Percentiles rank a stretch among this genome's conserved stretches.
These are phyloP conservation scores for Skeletonema grethae DNA, from an alignment of 108 stramenopile species.

Conservation along the genomic window DNA sequence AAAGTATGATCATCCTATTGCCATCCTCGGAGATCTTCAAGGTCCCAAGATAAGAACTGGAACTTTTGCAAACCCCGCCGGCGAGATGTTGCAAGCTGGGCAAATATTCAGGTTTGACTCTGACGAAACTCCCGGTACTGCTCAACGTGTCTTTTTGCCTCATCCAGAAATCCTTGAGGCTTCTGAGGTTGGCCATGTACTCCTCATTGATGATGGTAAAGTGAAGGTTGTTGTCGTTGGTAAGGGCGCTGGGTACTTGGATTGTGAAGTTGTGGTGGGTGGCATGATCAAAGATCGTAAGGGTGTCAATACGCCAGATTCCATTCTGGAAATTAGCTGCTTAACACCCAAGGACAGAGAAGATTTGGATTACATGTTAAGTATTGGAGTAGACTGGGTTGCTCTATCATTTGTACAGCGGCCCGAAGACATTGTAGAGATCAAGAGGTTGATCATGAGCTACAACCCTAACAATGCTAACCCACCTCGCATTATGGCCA, in stretches of 20 bases:
- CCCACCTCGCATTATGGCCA: conserved; percentile 91
- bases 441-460: conserved; percentile 71
- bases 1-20: conserved; percentile 95
- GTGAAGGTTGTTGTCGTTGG: conserved; percentile 85
- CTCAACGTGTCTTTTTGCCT: conserved; percentile 84
- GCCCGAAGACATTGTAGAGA: conserved; percentile 89
- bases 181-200: conserved; percentile 82
- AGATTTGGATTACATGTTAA: conserved; percentile 84
- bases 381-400: conserved; percentile 94
- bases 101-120: conserved; percentile 91
- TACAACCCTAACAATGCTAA: conserved; percentile 63
- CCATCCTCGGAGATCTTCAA: conserved; percentile 93
- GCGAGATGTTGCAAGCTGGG: conserved; percentile 74
- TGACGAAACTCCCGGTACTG: conserved; percentile 81
- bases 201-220: conserved; percentile 96
- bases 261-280: conserved; percentile 86
- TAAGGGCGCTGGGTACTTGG: conserved; percentile 82
- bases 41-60: conserved; percentile 96
- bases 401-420: conserved; percentile 95
- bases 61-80: conserved; percentile 75
- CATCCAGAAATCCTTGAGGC: conserved; percentile 95
- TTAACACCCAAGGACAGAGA: conserved; percentile 84
- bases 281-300: conserved; percentile 88
- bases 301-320: conserved; percentile 92
- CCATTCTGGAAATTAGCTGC: conserved; percentile 90